phyloP scores from a whole-genome alignment of 768 basidiomycete species.

The Kwoniella bestiolae region DNA sequence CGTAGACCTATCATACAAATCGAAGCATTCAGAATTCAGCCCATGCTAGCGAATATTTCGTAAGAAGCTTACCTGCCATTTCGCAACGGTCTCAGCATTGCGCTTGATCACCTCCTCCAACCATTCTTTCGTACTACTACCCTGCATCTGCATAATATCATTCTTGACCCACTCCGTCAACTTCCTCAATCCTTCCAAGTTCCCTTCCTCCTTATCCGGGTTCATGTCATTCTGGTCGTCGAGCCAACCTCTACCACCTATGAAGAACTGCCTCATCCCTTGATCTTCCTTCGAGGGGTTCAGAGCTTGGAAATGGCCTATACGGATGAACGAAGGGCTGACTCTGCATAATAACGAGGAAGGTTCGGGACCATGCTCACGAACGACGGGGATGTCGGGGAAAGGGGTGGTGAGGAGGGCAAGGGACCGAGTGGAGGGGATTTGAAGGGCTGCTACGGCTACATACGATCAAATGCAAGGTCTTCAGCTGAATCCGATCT shows the following conservation, averaged over 20 bases:
- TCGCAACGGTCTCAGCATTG: conserved; percentile 91
- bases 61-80: conserved; percentile 73
- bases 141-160: conserved; percentile 60
- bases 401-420: conserved; percentile 69
- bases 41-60: too few species aligned
- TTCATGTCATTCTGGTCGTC: conserved; percentile 32
- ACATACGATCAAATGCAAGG: not conserved
- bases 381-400: conserved; percentile 71
- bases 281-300: conserved; percentile 61
- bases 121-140: conserved; percentile 57
- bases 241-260: conserved; percentile 73
- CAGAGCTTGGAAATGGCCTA: conserved; percentile 86
- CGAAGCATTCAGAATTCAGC: not conserved
- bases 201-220: conserved; percentile 53
- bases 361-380: conserved; percentile 70
- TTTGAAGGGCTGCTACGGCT: conserved; percentile 77
- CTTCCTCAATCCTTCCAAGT: conserved; percentile 74
- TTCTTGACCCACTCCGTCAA: conserved; percentile 75
- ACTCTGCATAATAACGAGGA: conserved; percentile 78
- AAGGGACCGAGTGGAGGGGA: conserved; percentile 85
- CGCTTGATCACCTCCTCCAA: conserved; percentile 77
- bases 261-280: conserved; percentile 57
- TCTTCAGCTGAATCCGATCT: too few species aligned
- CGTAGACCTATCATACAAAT: conserved; percentile 40
- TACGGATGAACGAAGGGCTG: conserved; percentile 86